Base-by-base conservation (phyloP, 2,329 filamentous ascomycete species). In the Talaromyces atroroseus region DNA sequence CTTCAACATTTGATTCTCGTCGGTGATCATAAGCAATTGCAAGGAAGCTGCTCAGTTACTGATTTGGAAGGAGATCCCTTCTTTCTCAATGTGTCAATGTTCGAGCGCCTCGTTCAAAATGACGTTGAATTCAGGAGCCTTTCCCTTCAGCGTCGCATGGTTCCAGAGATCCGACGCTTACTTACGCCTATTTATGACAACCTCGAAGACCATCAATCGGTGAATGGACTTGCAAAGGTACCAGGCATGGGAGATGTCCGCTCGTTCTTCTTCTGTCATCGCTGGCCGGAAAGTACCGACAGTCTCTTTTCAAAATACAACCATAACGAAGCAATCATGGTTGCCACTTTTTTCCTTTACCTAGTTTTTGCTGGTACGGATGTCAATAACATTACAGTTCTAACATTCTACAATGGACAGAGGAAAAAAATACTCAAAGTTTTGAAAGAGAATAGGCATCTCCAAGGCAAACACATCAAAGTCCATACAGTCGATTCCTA, bases 391-490 rank as follows among this genome's bases (percentile, higher is more conserved):
- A 91, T 96, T 56, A 95, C 90, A 0, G 76, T 96, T 2, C 71
- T 96, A 50, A 92, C 90, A 0, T 96, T 94, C 66, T 96, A 96
- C 76, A 90, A 89, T 45, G 91, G 89, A 0, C 92, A 96, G 66
- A 80, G 86, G 46, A 87, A 87, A 61, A 73, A 79, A 2, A 78
- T 96, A 2, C 64, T 84, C 0, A 76, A 74, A 14, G 60, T 74
- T 5, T 60, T 81, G 47, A 74, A 67, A 59, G 65, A 64, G 7
- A 71, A 78, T 57, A 65, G 66, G 1, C 75, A 78, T 51, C 73
- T 84, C 46, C 71, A 75, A 55, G 62, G 68, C n/a, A 60, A 65
- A 3, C 69, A 71, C 57, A 65, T 81, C 63, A 86, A 86, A 2
- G 86, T 95, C 1, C 82, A 83, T 34, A 96, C 91, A 0, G 89